Conservation (phyloP, 345 rosid genomes). For the Hibiscus tridactylites region DNA sequence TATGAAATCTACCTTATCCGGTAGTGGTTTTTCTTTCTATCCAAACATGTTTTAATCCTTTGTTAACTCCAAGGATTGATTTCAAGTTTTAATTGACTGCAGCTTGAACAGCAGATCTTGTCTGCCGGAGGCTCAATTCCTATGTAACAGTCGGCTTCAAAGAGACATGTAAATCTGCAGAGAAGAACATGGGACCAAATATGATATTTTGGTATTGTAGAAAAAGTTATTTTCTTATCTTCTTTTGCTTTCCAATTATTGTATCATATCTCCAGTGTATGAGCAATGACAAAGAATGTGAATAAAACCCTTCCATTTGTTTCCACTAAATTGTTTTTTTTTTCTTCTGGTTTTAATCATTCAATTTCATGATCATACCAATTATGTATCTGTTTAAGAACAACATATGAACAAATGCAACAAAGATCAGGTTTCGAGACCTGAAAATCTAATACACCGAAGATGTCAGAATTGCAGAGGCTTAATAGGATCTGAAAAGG, state of each 20-base stretch:
- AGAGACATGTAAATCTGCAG: background rate
- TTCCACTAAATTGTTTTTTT: background rate
- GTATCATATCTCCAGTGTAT: conserved; percentile 10
- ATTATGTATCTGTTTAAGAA: background rate
- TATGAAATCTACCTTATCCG: background rate
- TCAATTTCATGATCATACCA: background rate
- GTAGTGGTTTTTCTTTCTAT: background rate
- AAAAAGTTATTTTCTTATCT: background rate
- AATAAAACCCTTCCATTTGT: conserved; percentile 3
- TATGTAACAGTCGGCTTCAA: background rate
- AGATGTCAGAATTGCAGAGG: too few species aligned
- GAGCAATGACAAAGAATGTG: conserved; percentile 9
- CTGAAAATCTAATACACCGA: too few species aligned
- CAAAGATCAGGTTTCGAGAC: background rate
- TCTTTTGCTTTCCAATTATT: background rate
- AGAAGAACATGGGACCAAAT: background rate
- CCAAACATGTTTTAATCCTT: background rate
- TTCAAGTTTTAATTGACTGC: conserved; percentile 3
- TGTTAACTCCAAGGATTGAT: background rate
- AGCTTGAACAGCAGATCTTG: conserved; percentile 52
- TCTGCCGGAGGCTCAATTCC: conserved; percentile 12
- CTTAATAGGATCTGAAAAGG: too few species aligned
- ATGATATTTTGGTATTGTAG: background rate
- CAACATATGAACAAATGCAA: background rate
- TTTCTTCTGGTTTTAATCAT: background rate